Evolutionary conservation across 1,284 basidiomycete species (phyloP).

Genomic region (Ganoderma sp.): DNA sequence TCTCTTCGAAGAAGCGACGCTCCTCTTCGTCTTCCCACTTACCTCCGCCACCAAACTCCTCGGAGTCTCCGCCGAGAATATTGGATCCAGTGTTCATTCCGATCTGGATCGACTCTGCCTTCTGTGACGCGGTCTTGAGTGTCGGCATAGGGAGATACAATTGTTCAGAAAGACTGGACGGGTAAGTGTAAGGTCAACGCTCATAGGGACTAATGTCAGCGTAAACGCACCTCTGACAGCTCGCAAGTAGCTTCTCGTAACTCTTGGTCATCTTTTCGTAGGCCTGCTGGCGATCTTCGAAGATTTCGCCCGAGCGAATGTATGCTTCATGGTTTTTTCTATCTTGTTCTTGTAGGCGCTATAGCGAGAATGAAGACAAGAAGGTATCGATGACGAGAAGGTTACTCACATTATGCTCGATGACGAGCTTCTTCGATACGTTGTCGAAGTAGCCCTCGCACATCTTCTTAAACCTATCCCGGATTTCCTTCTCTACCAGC

Average conservation of each 20-base stretch:
- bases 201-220: background rate
- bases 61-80: slow-evolving; percentile 52
- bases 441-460: slow-evolving; percentile 93
- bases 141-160: slow-evolving; percentile 82
- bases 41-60: slow-evolving; percentile 75
- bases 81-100: slow-evolving; percentile 56
- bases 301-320: slow-evolving; percentile 98
- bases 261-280: slow-evolving; percentile 98
- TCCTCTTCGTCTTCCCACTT: slow-evolving; percentile 99
- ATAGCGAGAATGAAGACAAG: slow-evolving; percentile 15
- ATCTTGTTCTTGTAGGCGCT: slow-evolving; percentile 97
- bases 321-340: slow-evolving; percentile 97
- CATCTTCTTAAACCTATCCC: slow-evolving; percentile 90
- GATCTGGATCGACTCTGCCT: slow-evolving; percentile 79
- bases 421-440: slow-evolving; percentile 88
- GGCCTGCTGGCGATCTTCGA: slow-evolving; percentile 97
- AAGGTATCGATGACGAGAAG: slow-evolving; percentile 8
- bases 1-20: slow-evolving; percentile 91
- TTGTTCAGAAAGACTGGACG: slow-evolving; percentile 81
- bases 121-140: slow-evolving; percentile 81
- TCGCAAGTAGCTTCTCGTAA: slow-evolving; percentile 89
- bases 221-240: slow-evolving; percentile 77
- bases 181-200: background rate
- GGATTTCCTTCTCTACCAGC: slow-evolving; percentile 82
- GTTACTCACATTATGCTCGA: slow-evolving; percentile 84